These are phyloP conservation scores for Spencermartinsiella ligniputridi DNA, from an alignment of 1,139 yeast genomes.

Conservation along the genomic window DNA sequence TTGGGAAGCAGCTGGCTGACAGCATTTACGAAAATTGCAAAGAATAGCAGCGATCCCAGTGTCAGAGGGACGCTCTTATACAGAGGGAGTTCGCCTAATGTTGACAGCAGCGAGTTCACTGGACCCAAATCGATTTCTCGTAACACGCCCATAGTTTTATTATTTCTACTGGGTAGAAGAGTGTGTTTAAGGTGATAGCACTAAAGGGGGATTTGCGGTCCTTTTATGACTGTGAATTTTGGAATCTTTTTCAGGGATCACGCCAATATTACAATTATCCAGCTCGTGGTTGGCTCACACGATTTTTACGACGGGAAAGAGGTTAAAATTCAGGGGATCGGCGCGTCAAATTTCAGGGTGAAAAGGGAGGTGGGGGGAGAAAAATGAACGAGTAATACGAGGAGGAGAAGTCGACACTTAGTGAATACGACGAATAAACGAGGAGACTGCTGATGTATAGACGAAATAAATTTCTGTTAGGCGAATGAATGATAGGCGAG, in stretches of 20 bases:
- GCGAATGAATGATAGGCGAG: too few relatives aligned
- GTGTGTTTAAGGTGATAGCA: too few relatives aligned
- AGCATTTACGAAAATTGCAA: constrained; percentile 40
- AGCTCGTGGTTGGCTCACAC: neutral
- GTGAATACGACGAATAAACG: too few relatives aligned
- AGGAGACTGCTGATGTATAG: too few relatives aligned
- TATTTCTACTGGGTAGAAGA: too few relatives aligned
- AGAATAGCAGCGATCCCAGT: constrained; percentile 27
- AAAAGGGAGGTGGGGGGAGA: neutral
- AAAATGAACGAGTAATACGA: neutral
- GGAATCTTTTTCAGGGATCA: too few relatives aligned
- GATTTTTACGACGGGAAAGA: neutral
- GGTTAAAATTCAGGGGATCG: neutral
- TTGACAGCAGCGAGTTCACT: neutral
- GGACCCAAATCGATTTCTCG: constrained; percentile 4
- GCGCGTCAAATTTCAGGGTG: neutral
- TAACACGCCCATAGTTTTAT: constrained; percentile 13
- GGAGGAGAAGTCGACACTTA: too few relatives aligned
- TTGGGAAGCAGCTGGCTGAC: constrained; percentile 64
- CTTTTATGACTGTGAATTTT: too few relatives aligned
- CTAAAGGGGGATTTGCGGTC: too few relatives aligned
- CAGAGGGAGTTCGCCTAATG: constrained; percentile 21
- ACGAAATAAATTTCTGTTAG: too few relatives aligned
- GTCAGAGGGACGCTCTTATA: constrained; percentile 27
- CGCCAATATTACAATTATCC: neutral